These are phyloP conservation scores for Zasmidium angulare DNA, from an alignment of 2,329 filamentous ascomycete species.

Conservation along the genomic window DNA sequence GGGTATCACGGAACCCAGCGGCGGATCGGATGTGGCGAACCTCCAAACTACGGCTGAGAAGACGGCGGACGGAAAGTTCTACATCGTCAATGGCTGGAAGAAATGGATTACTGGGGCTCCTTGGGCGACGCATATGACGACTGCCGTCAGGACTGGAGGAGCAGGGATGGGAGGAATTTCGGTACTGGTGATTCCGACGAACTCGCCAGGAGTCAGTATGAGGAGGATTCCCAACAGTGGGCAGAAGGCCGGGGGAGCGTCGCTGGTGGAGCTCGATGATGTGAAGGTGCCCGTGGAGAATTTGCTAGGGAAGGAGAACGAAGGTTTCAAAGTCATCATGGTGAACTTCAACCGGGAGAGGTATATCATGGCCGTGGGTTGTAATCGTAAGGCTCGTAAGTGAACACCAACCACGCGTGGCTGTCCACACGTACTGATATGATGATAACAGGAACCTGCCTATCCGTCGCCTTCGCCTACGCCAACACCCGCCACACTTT, in stretches of 20 bases:
- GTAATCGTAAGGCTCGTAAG: constrained; percentile 53
- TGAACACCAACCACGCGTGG: neutral
- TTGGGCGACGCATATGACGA: constrained; percentile 43
- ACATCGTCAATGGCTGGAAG: constrained; percentile 66
- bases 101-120: constrained; percentile 57
- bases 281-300: constrained; percentile 56
- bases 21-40: constrained; percentile 64
- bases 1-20: constrained; percentile 63
- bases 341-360: constrained; percentile 60
- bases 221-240: constrained; percentile 64
- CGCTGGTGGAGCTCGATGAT: constrained; percentile 53
- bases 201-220: constrained; percentile 51
- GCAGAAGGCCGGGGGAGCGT: constrained; percentile 61
- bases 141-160: constrained; percentile 61
- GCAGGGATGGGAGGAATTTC: constrained; percentile 56
- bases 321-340: constrained; percentile 61
- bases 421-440: neutral
- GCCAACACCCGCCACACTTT: constrained; percentile 36
- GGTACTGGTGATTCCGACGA: constrained; percentile 57
- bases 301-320: constrained; percentile 55
- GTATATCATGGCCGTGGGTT: constrained; percentile 57
- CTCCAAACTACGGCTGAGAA: constrained; percentile 60
- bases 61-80: constrained; percentile 47
- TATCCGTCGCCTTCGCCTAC: constrained; percentile 31
- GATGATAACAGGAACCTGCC: constrained; percentile 28